Percentiles rank a stretch among this genome's conserved stretches.
phyloP scores from a whole-genome alignment of 2,329 filamentous ascomycete genomes.

The Bertia moriformis region DNA sequence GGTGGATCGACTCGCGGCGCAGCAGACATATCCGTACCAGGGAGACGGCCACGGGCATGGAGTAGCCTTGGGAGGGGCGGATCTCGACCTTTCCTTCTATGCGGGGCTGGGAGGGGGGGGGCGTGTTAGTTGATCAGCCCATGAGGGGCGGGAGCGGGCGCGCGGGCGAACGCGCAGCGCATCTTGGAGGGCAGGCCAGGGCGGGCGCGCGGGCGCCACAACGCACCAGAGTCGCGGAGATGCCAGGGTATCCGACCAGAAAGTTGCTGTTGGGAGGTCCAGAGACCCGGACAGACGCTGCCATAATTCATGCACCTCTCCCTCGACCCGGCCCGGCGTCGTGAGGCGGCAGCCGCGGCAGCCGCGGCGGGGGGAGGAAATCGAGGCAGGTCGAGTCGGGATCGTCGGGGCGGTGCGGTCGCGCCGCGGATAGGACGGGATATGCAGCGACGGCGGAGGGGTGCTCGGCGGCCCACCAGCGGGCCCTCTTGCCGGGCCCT shows the following conservation, averaged over 20 bases:
- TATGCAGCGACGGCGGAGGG: no score
- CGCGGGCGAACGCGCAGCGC: no score
- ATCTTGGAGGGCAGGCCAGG: neutral
- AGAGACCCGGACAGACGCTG: slow-evolving; percentile 85
- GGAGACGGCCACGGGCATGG: slow-evolving; percentile 78
- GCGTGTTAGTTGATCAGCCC: no score
- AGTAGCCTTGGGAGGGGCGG: slow-evolving; percentile 69
- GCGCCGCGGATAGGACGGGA: no score
- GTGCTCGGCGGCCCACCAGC: no score
- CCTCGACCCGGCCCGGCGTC: no score
- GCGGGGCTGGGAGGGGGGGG: slow-evolving; percentile 50
- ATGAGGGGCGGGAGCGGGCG: no score
- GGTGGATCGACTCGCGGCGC: slow-evolving; percentile 89
- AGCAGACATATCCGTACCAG: slow-evolving; percentile 89
- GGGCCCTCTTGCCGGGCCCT: no score
- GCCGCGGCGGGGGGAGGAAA: no score
- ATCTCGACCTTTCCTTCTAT: slow-evolving; percentile 98
- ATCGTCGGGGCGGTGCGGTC: no score
- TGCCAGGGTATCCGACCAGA: slow-evolving; percentile 90
- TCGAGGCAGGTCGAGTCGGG: no score
- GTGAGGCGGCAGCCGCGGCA: no score
- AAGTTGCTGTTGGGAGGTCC: slow-evolving; percentile 95
- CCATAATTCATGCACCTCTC: slow-evolving; percentile 34
- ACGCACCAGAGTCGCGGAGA: slow-evolving; percentile 89
- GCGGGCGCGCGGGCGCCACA: slow-evolving; percentile 1